A percentile compares a stretch with the other conserved stretches of the same genome.
phyloP scores from a whole-genome alignment of 2,329 filamentous ascomycete genomes.

The Penicillium vulpinum region DNA sequence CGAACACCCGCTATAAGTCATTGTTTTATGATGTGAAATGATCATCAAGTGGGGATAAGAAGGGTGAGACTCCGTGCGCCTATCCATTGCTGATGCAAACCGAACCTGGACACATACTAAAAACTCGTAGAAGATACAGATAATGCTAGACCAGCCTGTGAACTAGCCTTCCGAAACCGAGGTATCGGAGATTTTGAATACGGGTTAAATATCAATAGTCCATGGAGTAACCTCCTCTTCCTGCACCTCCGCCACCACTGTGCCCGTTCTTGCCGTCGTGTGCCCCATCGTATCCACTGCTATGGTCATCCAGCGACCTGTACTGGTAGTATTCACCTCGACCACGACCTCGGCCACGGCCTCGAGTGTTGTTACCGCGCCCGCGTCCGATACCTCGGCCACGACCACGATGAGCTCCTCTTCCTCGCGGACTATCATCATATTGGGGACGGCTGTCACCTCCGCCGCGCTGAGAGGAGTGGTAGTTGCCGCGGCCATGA shows the following conservation, averaged over 20 bases:
- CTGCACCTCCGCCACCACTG: conserved; percentile 13
- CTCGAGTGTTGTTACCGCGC: conserved; percentile 38
- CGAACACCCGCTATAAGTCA: too few relatives aligned
- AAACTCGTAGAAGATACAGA: neutral
- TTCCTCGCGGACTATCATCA: conserved; percentile 44
- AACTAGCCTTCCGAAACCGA: neutral
- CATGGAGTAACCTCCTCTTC: conserved; percentile 36
- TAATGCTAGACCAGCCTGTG: neutral
- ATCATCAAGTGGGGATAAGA: neutral
- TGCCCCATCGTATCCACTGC: conserved; percentile 31
- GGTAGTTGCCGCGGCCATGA: conserved; percentile 23
- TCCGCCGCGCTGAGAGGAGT: conserved; percentile 31
- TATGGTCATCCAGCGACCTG: conserved; percentile 65
- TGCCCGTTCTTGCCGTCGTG: conserved; percentile 33
- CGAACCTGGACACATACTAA: neutral
- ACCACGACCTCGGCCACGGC: conserved; percentile 50
- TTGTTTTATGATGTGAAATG: neutral
- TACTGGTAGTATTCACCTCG: conserved; percentile 58
- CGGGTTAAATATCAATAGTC: conserved; percentile 35
- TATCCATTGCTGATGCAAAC: conserved; percentile 2
- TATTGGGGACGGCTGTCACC: conserved; percentile 40
- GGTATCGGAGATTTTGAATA: neutral
- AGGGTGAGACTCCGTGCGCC: neutral
- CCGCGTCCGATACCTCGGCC: conserved; percentile 43
- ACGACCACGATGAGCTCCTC: conserved; percentile 34